Conservation (phyloP, 306 rosid genomes). For the Glycyrrhiza uralensis region DNA sequence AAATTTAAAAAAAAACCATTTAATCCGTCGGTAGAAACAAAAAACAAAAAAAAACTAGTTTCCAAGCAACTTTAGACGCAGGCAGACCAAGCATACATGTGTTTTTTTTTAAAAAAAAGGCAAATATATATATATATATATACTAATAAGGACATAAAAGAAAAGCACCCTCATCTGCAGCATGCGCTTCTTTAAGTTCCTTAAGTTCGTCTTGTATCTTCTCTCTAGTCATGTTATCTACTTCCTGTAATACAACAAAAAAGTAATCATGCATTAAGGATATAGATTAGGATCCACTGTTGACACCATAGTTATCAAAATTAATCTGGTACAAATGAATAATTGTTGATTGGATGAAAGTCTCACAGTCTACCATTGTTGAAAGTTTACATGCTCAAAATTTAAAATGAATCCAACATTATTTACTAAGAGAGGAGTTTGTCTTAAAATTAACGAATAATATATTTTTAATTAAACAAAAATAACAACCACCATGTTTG, state of each 20-base stretch:
- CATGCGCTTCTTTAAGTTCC: conserved; percentile 86
- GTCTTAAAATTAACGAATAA: background rate
- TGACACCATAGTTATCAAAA: background rate
- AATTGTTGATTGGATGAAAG: no score
- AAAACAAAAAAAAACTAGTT: background rate
- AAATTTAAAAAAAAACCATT: no score
- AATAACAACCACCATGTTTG: background rate
- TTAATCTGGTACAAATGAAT: background rate
- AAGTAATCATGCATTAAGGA: background rate
- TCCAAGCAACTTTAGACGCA: background rate
- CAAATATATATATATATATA: background rate
- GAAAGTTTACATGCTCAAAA: no score
- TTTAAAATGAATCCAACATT: background rate
- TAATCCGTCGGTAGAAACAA: background rate
- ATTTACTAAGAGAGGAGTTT: background rate
- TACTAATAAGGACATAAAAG: background rate
- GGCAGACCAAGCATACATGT: background rate
- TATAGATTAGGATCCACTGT: background rate
- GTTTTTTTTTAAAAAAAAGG: background rate
- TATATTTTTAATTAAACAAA: background rate
- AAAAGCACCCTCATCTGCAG: conserved; percentile 80
- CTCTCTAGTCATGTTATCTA: conserved; percentile 72
- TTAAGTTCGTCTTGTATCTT: conserved; percentile 73
- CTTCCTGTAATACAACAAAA: conserved; percentile 58
- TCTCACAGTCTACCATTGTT: no score